Evolutionary conservation across 1,284 basidiomycete species (phyloP), one percentile per base, ranked within the genome.

Genomic region (Ceratobasidium papillatum): DNA sequence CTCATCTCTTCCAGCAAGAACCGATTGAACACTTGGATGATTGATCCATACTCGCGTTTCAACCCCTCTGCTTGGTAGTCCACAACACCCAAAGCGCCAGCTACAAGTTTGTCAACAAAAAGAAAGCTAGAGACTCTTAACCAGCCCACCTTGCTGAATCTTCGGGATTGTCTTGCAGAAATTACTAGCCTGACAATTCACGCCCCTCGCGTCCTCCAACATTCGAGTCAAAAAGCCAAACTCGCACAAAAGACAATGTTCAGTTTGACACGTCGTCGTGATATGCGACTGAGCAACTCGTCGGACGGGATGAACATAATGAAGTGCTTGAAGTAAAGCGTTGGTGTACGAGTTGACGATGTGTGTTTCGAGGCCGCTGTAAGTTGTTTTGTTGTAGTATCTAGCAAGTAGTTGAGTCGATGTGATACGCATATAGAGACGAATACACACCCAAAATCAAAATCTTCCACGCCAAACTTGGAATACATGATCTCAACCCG

Each of bases 321-420:
- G 94, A 82, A 99, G 87, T 2, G 93, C 90, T 81, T 99, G 97
- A 0, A 99, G 84, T 30, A 99, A 83, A 0, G 95, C 86, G 80
- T 99, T 99, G 32, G 97, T 98, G 83, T 99, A 99, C 22, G 96
- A 99, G 82, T 99, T 98, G 69, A 94, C 86, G 76, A 99, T 99
- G 81, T 99, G 95, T 0, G 97, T 98, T 83, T 99, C 98, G 63
- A 99, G 87, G 3, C 98, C 98, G 75, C 94, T 96, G 80, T 90
- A 96, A 32, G 87, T 82, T 0, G 98, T 99, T 80, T 89, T 90
- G 82, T 98, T 98, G 83, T 95, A 98, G 81, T 94, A 98, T 0
- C 95, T 96, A 75, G 11, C 51, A 27, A 61, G 30, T 75, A 19
- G 72, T 54, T 56, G 51, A 72, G 8, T 30, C 19, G 61, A 47